These are phyloP conservation scores for Globisporangium viniferum DNA, from an alignment of 352 stramenopile species.

Conservation along the genomic window DNA sequence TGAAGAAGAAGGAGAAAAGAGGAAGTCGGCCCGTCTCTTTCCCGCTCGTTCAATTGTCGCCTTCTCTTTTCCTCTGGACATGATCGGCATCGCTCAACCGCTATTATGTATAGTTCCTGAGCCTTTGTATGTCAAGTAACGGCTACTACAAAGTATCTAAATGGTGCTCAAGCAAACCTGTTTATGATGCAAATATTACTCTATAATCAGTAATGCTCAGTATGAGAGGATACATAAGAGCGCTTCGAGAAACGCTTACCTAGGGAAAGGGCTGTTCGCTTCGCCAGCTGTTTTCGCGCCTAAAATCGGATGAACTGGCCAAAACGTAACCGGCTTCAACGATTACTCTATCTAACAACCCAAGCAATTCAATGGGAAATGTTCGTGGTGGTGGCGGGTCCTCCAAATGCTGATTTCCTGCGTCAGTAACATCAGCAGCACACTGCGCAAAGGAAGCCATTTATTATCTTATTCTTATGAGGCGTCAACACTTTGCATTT, in stretches of 20 bases:
- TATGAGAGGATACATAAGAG: background rate
- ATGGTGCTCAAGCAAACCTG: background rate
- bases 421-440: background rate
- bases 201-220: background rate
- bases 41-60: conserved; percentile 5
- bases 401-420: background rate
- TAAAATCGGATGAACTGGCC: background rate
- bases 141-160: background rate
- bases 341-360: background rate
- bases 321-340: background rate
- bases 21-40: conserved; percentile 3
- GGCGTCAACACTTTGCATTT: too few species aligned
- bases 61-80: background rate
- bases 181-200: background rate
- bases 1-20: background rate
- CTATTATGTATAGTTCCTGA: background rate
- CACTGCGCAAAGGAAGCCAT: background rate
- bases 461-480: background rate
- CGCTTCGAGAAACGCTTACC: background rate
- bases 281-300: conserved; percentile 1
- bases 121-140: background rate
- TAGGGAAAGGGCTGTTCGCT: background rate
- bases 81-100: background rate
- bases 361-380: background rate
- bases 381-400: background rate